Conservation (phyloP, 176 grass and related monocot species). For the Juncus effusus region DNA sequence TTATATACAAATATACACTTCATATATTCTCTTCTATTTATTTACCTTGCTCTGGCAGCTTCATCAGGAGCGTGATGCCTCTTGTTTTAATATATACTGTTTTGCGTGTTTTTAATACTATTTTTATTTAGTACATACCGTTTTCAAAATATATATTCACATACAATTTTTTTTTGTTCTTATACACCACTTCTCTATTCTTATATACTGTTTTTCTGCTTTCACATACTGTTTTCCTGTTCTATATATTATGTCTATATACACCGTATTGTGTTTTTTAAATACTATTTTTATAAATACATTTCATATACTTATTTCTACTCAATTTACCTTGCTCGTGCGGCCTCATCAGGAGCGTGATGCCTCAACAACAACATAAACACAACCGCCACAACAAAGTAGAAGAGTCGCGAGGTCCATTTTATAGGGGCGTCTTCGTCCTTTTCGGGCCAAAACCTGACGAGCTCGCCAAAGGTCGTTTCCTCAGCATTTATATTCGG, state of each 20-base stretch:
- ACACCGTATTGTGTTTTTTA: not conserved
- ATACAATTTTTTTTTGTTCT: no score
- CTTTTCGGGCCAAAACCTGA: conserved; percentile 94
- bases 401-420: conserved; percentile 84
- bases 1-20: not conserved
- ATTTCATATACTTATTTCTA: conserved; percentile 5
- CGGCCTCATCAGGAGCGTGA: conserved; percentile 98
- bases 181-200: no score
- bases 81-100: no score
- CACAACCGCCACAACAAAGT: conserved; percentile 50
- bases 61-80: conserved; percentile 97
- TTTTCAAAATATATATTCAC: no score
- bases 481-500: conserved; percentile 99
- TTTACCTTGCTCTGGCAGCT: conserved; percentile 95
- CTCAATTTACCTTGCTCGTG: conserved; percentile 76
- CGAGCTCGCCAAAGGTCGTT: conserved; percentile 91
- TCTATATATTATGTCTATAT: not conserved
- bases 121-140: no score
- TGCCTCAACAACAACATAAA: conserved; percentile 82
- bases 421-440: conserved; percentile 77
- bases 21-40: conserved; percentile 15
- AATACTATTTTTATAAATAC: conserved; percentile 1
- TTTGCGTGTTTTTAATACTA: no score
- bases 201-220: no score
- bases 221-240: not conserved